A percentile compares a stretch with the other conserved stretches of the same genome.
Evolutionary conservation across 2,329 filamentous ascomycete species (phyloP).

Genomic region (Alternaria angustiovoidea): DNA sequence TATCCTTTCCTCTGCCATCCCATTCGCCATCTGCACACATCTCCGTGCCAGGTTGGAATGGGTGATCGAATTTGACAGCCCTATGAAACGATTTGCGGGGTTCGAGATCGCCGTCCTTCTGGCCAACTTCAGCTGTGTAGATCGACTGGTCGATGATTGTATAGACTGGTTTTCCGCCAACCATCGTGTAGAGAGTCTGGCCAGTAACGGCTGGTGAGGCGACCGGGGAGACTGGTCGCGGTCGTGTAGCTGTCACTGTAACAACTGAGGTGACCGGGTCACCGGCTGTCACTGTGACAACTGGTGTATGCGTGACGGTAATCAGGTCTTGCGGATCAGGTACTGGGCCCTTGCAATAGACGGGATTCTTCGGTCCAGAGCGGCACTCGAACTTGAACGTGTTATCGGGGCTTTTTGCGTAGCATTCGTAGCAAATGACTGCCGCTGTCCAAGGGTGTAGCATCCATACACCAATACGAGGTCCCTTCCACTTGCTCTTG

Average conservation of each 20-base stretch:
- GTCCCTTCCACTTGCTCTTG: constrained; percentile 7
- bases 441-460: constrained; percentile 34
- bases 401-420: constrained; percentile 18
- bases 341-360: constrained; percentile 14
- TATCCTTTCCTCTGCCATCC: constrained; percentile 27
- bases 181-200: background rate
- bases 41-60: constrained; percentile 6
- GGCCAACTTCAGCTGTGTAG: background rate
- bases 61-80: constrained; percentile 25
- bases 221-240: background rate
- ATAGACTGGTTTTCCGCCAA: constrained; percentile 1
- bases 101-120: background rate
- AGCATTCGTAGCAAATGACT: constrained; percentile 38
- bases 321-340: constrained; percentile 1
- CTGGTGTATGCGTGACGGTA: constrained; percentile 11
- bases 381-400: constrained; percentile 28
- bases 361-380: constrained; percentile 7
- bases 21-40: constrained; percentile 34
- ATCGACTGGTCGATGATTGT: background rate
- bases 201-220: background rate
- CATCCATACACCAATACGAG: constrained; percentile 33
- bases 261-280: constrained; percentile 1
- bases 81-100: constrained; percentile 30
- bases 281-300: background rate
- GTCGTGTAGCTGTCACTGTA: background rate